Evolutionary conservation across 2,329 filamentous ascomycete species (phyloP), one percentile per base, ranked within the genome.

Genomic region (Davidsoniella virescens): DNA sequence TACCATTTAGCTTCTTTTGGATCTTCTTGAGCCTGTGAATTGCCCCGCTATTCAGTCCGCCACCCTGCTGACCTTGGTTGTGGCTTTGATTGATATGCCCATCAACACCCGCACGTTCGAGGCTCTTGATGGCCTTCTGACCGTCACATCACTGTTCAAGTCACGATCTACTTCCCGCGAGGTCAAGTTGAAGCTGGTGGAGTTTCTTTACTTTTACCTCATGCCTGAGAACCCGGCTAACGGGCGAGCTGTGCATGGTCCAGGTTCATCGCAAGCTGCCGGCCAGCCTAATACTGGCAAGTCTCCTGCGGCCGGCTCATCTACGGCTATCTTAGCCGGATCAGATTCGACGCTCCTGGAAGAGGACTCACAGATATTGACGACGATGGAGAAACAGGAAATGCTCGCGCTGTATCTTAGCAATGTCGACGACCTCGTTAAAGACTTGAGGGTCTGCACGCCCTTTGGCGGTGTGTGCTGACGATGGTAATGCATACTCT

Each of bases 141-240:
- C 87, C 1, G 80, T 96, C 43, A 94, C 90, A 2, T 90, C 84
- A 8, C 75, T 96, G 46, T 95, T 96, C 76, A 94, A 93, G 65
- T 84, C 83, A 55, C 80, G 87, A 54, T 78, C 80, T 56, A 95
- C 90, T 3, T 80, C 80, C 20, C 80, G 87, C 54, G 85, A 90
- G 59, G 88, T 96, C 56, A 95, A 94, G 69, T 76, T 94, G 61
- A 92, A 94, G 64, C 78, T 94, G n/a, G 82, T 95, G 57, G 92
- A 96, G 65, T 96, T 96, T 62, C 69, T 98, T 47, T 96, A 96
- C 70, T 96, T 96, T 66, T 98, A 96, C 65, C 80, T 98, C 58
- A 94, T 96, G 82, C 88, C 90, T 47, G 92, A 98, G 67, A 78
- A 76, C 0, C 80, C 73, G 42, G 68, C 73, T 17, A 72, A 74